A percentile compares a stretch with the other conserved stretches of the same genome.
phyloP scores from a whole-genome alignment of 176 grass and related monocot species.

The Luzula sylvatica region DNA sequence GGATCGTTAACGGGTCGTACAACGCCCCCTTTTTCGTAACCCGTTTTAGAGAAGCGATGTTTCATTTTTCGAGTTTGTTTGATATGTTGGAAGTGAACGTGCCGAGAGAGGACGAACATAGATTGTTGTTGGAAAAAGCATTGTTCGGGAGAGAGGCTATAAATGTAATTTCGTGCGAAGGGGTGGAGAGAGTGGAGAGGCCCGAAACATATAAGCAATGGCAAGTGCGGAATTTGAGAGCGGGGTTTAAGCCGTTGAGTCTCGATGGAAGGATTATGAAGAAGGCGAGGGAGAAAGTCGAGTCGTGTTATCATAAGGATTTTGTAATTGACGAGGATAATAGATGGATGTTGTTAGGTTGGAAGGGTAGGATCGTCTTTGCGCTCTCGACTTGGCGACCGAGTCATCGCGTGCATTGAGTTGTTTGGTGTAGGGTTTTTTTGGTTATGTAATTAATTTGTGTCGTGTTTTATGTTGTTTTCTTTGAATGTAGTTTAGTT shows the following conservation, averaged over 20 bases:
- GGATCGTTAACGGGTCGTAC: conserved; percentile 66
- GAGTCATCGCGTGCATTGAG: conserved; percentile 5
- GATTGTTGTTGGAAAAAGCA: conserved; percentile 55
- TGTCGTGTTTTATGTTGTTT: conserved; percentile 10
- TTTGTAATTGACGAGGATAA: conserved; percentile 72
- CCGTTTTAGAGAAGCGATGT: conserved; percentile 79
- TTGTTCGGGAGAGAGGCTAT: conserved; percentile 58
- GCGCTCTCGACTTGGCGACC: conserved; percentile 81
- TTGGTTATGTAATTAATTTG: conserved; percentile 1
- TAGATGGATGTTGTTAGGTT: conserved; percentile 78
- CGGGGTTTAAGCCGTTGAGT: conserved; percentile 70
- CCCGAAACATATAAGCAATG: conserved; percentile 90
- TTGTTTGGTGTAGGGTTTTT: neutral
- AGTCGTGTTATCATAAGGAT: conserved; percentile 61
- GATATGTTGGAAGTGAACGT: conserved; percentile 84
- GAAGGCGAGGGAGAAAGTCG: conserved; percentile 49
- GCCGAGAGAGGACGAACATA: conserved; percentile 51
- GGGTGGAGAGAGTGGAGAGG: conserved; percentile 84
- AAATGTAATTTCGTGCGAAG: conserved; percentile 87
- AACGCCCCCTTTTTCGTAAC: conserved; percentile 83
- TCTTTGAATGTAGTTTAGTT: neutral
- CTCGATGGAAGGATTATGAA: conserved; percentile 74
- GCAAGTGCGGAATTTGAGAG: conserved; percentile 55
- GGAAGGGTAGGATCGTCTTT: conserved; percentile 78
- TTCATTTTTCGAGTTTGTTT: conserved; percentile 63